Percentiles rank a stretch among this genome's conserved stretches.
These are phyloP conservation scores for Podaxis rugospora DNA, from an alignment of 768 basidiomycete species.

Conservation along the genomic window DNA sequence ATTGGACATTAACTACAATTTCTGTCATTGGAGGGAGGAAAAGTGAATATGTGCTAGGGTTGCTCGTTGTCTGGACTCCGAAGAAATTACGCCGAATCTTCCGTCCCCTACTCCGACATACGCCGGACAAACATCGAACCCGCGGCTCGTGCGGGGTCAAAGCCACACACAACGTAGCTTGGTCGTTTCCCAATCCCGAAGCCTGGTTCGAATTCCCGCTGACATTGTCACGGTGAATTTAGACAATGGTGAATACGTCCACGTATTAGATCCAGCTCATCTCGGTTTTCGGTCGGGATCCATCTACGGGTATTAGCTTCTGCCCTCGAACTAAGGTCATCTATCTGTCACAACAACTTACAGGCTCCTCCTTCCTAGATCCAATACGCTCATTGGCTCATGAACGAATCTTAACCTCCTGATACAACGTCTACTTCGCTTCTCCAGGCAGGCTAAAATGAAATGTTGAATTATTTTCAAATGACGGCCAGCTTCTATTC, in stretches of 20 bases:
- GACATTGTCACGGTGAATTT: neutral
- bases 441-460: neutral
- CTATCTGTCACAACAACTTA: neutral
- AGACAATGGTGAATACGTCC: neutral
- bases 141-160: neutral
- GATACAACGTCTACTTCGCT: neutral
- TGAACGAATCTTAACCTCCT: conserved; percentile 4
- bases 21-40: neutral
- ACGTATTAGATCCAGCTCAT: conserved; percentile 2
- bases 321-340: neutral
- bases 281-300: neutral
- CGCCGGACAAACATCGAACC: neutral
- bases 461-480: neutral
- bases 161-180: neutral
- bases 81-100: neutral
- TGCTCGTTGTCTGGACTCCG: too few species aligned
- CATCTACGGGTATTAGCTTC: neutral
- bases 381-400: neutral
- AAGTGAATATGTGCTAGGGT: neutral
- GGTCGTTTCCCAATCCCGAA: neutral
- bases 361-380: conserved; percentile 2
- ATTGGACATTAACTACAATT: neutral
- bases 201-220: neutral
- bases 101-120: neutral
- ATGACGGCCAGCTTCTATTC: neutral